Evolutionary conservation across 495 filamentous ascomycete genomes (phyloP).

Genomic region (Thermothielavioides terrestris): DNA sequence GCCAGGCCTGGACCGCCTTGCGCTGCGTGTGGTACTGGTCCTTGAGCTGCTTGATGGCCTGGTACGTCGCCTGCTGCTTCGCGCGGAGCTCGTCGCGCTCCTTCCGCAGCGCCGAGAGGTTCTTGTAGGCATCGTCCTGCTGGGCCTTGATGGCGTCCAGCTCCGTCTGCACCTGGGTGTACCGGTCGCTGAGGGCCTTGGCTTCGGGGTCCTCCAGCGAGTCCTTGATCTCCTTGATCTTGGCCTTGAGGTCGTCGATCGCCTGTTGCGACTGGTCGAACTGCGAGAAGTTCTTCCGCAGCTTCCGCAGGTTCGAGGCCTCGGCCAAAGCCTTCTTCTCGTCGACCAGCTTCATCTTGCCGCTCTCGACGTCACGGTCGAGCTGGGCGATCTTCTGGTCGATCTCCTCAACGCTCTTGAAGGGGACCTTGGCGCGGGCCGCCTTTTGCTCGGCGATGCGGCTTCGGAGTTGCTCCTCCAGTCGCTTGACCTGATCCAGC

Average conservation of each 20-base stretch:
- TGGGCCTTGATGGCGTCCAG: conserved; percentile 81
- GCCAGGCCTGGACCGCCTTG: conserved; percentile 69
- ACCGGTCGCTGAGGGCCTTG: conserved; percentile 76
- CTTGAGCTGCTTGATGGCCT: conserved; percentile 70
- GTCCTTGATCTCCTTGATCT: conserved; percentile 79
- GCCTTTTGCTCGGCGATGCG: conserved; percentile 78
- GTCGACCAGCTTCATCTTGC: conserved; percentile 86
- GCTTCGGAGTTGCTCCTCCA: conserved; percentile 74
- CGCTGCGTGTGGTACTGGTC: conserved; percentile 72
- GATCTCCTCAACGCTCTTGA: conserved; percentile 80
- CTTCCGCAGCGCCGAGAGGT: conserved; percentile 77
- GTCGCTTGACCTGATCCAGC: conserved; percentile 75
- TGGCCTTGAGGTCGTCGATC: conserved; percentile 75
- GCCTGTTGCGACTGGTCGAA: conserved; percentile 74
- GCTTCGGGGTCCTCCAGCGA: conserved; percentile 85
- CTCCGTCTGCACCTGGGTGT: conserved; percentile 72
- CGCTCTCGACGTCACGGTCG: conserved; percentile 74
- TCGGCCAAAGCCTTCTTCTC: conserved; percentile 89
- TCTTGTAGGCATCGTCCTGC: conserved; percentile 80
- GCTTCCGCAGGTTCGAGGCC: conserved; percentile 72
- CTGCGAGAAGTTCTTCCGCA: conserved; percentile 77
- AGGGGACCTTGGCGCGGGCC: conserved; percentile 63
- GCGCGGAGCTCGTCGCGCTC: conserved; percentile 72
- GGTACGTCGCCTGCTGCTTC: conserved; percentile 77
- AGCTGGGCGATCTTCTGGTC: conserved; percentile 71